Evolutionary conservation across 192 early-diverging fungal species (phyloP).

Genomic region (Podila horticola): DNA sequence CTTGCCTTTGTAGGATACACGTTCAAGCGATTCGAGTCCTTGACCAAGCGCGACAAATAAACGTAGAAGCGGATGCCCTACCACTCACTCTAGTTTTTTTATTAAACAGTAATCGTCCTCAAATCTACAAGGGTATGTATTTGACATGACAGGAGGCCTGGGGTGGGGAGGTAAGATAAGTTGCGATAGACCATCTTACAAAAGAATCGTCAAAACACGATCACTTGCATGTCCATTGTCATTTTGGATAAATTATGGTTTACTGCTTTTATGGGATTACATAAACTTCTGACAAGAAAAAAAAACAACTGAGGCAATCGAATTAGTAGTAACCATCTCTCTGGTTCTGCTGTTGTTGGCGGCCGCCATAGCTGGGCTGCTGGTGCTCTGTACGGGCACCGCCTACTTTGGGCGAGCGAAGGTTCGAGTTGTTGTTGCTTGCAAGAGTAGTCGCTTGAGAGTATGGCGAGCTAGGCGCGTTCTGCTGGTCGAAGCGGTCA

Average conservation of each 20-base stretch:
- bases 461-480: background rate
- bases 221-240: too few relatives aligned
- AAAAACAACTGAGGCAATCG: background rate
- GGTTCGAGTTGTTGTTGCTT: background rate
- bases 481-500: background rate
- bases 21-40: slow-evolving; percentile 91
- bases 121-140: too few relatives aligned
- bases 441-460: background rate
- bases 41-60: slow-evolving; percentile 73
- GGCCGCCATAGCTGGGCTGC: background rate
- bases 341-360: background rate
- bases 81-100: background rate
- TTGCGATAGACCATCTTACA: too few relatives aligned
- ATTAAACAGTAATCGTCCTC: too few relatives aligned
- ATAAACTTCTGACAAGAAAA: too few relatives aligned
- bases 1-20: slow-evolving; percentile 99
- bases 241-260: too few relatives aligned
- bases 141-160: too few relatives aligned
- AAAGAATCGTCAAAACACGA: too few relatives aligned
- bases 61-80: background rate
- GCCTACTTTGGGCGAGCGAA: background rate
- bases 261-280: too few relatives aligned
- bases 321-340: background rate
- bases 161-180: too few relatives aligned
- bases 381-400: background rate